Conservation (phyloP, 495 filamentous ascomycete species). For the Neurospora hispaniola region DNA sequence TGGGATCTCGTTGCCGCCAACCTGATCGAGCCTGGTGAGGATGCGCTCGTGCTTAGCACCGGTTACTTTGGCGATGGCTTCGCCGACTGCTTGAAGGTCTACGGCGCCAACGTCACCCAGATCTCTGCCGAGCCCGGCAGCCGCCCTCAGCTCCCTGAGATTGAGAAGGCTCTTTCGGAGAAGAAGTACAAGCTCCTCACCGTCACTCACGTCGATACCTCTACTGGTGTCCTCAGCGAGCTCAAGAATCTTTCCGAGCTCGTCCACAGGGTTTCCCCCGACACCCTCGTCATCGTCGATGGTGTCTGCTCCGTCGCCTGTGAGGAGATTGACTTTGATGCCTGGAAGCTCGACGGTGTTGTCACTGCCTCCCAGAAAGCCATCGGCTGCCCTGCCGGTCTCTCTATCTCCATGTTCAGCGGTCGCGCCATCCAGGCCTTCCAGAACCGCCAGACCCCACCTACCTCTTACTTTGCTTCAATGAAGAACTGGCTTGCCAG, state of each 20-base stretch:
- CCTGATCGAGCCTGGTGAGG: constrained; percentile 74
- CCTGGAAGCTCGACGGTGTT: constrained; percentile 87
- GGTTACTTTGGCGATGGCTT: constrained; percentile 98
- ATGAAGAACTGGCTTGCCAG: constrained; percentile 96
- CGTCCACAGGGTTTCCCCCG: constrained; percentile 74
- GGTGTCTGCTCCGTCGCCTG: constrained; percentile 94
- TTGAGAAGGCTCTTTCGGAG: constrained; percentile 76
- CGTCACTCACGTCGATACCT: constrained; percentile 94
- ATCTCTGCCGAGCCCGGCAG: constrained; percentile 82
- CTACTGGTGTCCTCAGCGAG: constrained; percentile 88
- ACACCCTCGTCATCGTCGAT: constrained; percentile 85
- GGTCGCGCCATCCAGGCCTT: constrained; percentile 78
- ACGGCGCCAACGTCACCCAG: constrained; percentile 81
- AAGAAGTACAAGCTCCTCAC: constrained; percentile 89
- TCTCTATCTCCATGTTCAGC: constrained; percentile 86
- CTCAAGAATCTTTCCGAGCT: constrained; percentile 72
- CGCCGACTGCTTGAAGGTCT: constrained; percentile 79
- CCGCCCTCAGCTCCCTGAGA: constrained; percentile 73
- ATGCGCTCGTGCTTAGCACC: constrained; percentile 85
- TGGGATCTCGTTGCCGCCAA: constrained; percentile 95
- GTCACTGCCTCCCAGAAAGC: constrained; percentile 93
- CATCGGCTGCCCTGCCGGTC: constrained; percentile 86
- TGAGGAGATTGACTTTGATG: constrained; percentile 92
- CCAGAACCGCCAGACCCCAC: constrained; percentile 66
- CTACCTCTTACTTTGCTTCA: constrained; percentile 81